These are phyloP conservation scores for Moricandia arvensis DNA, from an alignment of 345 rosid species.

Conservation along the genomic window DNA sequence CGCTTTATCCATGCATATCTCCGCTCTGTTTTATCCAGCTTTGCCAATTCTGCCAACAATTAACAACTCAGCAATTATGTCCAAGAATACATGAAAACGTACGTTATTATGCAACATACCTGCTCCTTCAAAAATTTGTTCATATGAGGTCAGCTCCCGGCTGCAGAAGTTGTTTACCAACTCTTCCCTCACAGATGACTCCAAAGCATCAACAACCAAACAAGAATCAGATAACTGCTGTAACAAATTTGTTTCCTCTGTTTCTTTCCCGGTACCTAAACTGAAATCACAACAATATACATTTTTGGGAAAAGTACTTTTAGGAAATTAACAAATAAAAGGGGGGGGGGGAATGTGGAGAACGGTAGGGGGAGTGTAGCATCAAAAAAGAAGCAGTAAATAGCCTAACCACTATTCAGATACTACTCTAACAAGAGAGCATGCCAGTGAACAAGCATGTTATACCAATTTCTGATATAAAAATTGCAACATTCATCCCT, in stretches of 20 bases:
- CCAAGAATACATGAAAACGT: background rate
- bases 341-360: background rate
- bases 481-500: background rate
- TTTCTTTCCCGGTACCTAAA: conserved; percentile 97
- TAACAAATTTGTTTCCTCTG: conserved; percentile 81
- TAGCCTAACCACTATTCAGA: background rate
- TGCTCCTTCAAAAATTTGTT: conserved; percentile 99
- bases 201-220: conserved; percentile 95
- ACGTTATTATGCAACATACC: conserved; percentile 50
- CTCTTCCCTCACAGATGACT: conserved; percentile 99
- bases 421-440: background rate
- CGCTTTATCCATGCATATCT: conserved; percentile 99
- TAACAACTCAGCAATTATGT: conserved; percentile 5
- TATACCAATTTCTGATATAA: background rate
- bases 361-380: background rate
- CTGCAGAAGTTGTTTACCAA: conserved; percentile 97
- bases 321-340: background rate
- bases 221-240: conserved; percentile 96
- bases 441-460: conserved; percentile 6
- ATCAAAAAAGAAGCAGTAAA: background rate
- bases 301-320: background rate
- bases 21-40: conserved; percentile 93
- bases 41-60: conserved; percentile 71
- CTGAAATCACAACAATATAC: conserved; percentile 49
- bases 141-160: conserved; percentile 96